Evolutionary conservation across 177 flowering plant species (phyloP), one percentile per base, ranked within the genome.

Genomic region (Vitis hybrid): DNA sequence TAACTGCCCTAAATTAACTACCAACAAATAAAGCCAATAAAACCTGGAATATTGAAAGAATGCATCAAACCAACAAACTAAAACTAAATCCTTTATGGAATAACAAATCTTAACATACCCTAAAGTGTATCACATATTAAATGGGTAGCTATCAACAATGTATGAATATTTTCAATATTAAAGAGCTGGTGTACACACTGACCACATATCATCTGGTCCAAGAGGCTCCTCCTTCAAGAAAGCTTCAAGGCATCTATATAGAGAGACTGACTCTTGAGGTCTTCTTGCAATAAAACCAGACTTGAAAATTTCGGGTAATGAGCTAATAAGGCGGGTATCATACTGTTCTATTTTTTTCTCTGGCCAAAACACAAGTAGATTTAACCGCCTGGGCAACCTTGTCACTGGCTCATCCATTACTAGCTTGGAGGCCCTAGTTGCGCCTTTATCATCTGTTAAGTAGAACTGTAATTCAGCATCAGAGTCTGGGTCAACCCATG

Each of bases 131-230:
- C 5, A 7, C 46, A 13, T 19, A 32, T 11, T 50, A 32, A 18
- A 66, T 66, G 21, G 14, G 17, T 40, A 40, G 21, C 48, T 21
- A 55, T 52, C 56, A 40, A 59, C 56, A 18, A 40, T 52, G 2
- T 14, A 24, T 27, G 30, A 49, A 18, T 12, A 59, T 14, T 51
- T 52, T 52, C 24, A 9, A 51, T 6, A 40, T 40, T 40, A 40
- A 40, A 40, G 46, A 40, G 46, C 46, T 40, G 24, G 49, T 21
- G 13, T 27, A 70, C 19, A 69, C 52, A 83, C 92, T 88, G 2
- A 95, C 99, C 98, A 95, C 98, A 93, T 95, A 72, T 96, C 98
- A 66, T 93, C 98, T 50, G 97, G 98, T 75, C 99, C 98, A 69
- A 95, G 85, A 68, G 98, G 98, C 85, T 95, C 98, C 82, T 95